Evolutionary conservation across 192 early-diverging fungal species (phyloP).

Genomic region (Linnemannia zychae): DNA sequence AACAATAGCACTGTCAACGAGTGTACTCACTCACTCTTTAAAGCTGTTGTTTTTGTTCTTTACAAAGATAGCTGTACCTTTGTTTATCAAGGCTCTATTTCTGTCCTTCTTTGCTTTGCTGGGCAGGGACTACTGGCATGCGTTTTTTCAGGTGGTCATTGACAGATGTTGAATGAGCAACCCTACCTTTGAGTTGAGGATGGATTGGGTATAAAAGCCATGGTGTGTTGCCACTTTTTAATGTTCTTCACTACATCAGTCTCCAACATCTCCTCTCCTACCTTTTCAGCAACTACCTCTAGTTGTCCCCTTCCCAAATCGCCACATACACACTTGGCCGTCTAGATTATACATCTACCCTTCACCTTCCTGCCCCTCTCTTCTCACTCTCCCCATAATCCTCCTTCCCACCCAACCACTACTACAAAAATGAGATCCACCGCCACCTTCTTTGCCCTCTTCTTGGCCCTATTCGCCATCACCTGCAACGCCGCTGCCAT

Average conservation of each 20-base stretch:
- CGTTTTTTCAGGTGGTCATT: background rate
- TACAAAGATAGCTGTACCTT: background rate
- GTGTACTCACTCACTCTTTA: background rate
- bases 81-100: background rate
- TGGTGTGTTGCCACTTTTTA: background rate
- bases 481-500: constrained; percentile 26
- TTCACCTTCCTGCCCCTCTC: background rate
- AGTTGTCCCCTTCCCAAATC: constrained; percentile 33
- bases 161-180: background rate
- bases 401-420: background rate
- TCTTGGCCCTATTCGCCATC: constrained; percentile 56
- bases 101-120: background rate
- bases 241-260: background rate
- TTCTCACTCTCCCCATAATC: background rate
- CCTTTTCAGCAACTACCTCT: constrained; percentile 6
- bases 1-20: background rate
- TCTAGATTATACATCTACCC: constrained; percentile 12
- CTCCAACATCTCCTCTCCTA: background rate
- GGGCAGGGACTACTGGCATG: background rate
- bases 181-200: background rate
- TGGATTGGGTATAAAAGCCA: background rate
- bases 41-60: background rate
- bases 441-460: constrained; percentile 38
- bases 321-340: constrained; percentile 34
- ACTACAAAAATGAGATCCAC: constrained; percentile 42